Base-by-base conservation (phyloP, 345 rosid species). In the Gossypium sturtianum region DNA sequence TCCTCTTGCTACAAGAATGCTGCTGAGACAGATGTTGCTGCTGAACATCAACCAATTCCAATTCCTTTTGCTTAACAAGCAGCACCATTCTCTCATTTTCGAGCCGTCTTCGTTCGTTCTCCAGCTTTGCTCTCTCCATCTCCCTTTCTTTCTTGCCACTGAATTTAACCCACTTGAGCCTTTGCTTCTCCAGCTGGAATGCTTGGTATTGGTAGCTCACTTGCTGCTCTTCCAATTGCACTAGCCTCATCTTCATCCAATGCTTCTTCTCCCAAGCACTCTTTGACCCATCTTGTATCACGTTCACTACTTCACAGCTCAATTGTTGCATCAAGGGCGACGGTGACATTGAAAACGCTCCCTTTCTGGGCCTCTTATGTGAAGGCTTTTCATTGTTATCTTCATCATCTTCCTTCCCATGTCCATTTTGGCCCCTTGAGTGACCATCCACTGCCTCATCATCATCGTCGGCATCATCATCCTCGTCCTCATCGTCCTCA, bases 101-200 rank as follows among this genome's bases (percentile, higher is more conserved):
- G 1, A 93, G 89, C 76, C 83, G 72, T 66, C 83, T 82, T 29
- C 91, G 76, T 63, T 93, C 90, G n/a, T 93, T 93, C 80, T 88
- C 92, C 0, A 93, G 84, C 86, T 87, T 93, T 23, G 90, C 86
- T 34, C 80, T 91, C 83, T 96, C 99, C 98, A 96, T 90, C 13
- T 96, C 99, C 79, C 98, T 87, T 81, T 91, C 99, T 73, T 96
- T 96, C 88, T 89, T 91, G 73, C 91, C 79, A 69, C 93, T 83
- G 74, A 91, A 96, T 71, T 87, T 93, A 77, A 93, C 78, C 99
- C 99, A 96, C 78, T 96, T 96, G 60, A 93, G 70, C 83, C 95
- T 86, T 80, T 91, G 94, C 86, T 89, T 96, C 87, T 96, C 99
- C 10, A 96, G 87, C 82, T 90, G 91, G 41, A 80, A 84, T 1